These are phyloP conservation scores for Lodderomyces margitis DNA, from an alignment of 1,139 yeast genomes.

Conservation along the genomic window DNA sequence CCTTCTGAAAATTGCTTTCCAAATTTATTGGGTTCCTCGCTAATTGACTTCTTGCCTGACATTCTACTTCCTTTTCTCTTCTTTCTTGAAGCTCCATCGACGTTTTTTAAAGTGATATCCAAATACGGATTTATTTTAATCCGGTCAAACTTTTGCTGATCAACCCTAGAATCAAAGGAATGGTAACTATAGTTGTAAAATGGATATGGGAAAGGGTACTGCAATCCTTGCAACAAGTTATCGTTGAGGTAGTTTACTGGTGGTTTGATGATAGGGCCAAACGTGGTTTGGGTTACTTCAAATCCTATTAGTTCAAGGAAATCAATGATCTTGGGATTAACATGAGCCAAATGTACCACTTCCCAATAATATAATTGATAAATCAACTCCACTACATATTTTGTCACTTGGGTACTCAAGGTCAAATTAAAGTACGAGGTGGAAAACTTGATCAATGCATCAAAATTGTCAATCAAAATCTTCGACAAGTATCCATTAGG, in stretches of 20 bases:
- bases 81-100: constrained; percentile 9
- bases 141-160: constrained; percentile 26
- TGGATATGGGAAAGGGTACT: constrained; percentile 48
- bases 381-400: constrained; percentile 38
- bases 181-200: constrained; percentile 48
- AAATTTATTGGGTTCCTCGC: constrained; percentile 6
- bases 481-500: constrained; percentile 41
- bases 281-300: constrained; percentile 37
- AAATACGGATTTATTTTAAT: constrained; percentile 36
- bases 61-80: constrained; percentile 11
- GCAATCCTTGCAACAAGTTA: constrained; percentile 41
- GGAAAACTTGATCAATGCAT: constrained; percentile 27
- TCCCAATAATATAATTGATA: constrained; percentile 48
- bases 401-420: constrained; percentile 38
- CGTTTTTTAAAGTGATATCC: constrained; percentile 33
- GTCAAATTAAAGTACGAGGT: constrained; percentile 39
- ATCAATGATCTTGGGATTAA: constrained; percentile 33
- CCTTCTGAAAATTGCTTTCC: neutral
- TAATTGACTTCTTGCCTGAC: neutral
- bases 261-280: constrained; percentile 42
- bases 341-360: constrained; percentile 38
- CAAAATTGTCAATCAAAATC: constrained; percentile 41
- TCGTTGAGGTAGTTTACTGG: constrained; percentile 39
- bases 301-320: constrained; percentile 36
- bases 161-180: constrained; percentile 30